Evolutionary conservation across 2,329 filamentous ascomycete genomes (phyloP), one percentile per base, ranked within the genome.

Genomic region (Ramichloridium luteum): DNA sequence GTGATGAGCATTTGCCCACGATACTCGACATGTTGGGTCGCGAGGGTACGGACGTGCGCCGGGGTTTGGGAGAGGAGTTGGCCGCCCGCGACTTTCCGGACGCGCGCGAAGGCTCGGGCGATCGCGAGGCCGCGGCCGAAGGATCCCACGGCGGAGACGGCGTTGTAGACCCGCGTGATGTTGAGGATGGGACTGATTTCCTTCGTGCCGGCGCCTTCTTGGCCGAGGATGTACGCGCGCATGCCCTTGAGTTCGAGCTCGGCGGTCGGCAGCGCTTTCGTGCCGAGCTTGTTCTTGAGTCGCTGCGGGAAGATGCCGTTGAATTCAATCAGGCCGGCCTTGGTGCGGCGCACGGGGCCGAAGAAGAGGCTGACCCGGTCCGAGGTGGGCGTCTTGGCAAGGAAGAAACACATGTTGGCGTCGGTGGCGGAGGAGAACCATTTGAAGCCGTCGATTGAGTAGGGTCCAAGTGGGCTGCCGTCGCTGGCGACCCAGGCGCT

Each of bases 251-350:
- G 62, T 37, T 77, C 75, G 1, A 85, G 64, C 51, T 85, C 79
- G 0, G 78, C 80, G 0, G 80, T 84, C 0, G 80, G 78, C 0
- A 85, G 59, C 1, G 74, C 64, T 28, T 70, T 70, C 0, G 78
- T 84, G 15, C 79, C 80, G 3, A 80, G 64, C 47, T 84, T 85
- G 51, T 72, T 70, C 57, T 85, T 84, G 11, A 85, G 59, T 0
- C 78, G 66, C 35, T 77, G 71, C 40, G 83, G 79, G 6, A 62
- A 62, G 6, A 84, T 62, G 2, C 79, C 78, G 46, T 84, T 84
- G 8, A 55, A 60, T 34, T 36, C 25, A 5, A 39, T 27, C 31
- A 28, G 27, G 67, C 63, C 72, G 72, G n/a, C 61, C 65, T 11
- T 65, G 26, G 30, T 25, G 61, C 13, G 67, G 61, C 59, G 77